phyloP scores from a whole-genome alignment of 495 filamentous ascomycete species.

The Neurospora sublineolata region DNA sequence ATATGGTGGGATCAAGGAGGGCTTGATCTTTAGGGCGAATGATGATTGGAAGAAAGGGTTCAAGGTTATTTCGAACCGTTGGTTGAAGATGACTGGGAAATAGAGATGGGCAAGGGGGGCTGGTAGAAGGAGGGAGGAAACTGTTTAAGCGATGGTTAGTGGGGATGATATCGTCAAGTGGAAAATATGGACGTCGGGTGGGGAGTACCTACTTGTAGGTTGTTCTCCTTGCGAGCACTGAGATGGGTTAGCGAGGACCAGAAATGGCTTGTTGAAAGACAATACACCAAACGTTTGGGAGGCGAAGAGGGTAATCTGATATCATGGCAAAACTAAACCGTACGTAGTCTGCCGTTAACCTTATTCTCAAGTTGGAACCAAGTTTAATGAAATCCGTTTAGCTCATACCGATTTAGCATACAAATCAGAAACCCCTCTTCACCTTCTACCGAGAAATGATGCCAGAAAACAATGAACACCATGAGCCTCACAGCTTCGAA shows the following conservation, averaged over 20 bases:
- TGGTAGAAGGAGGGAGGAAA: too few relatives aligned
- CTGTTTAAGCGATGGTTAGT: neutral
- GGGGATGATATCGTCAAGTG: neutral
- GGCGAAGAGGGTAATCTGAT: too few relatives aligned
- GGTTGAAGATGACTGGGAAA: slow-evolving; percentile 8
- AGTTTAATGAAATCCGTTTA: too few relatives aligned
- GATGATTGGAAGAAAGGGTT: neutral
- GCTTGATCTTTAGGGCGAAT: slow-evolving; percentile 9
- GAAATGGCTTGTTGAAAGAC: too few relatives aligned
- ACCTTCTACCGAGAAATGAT: neutral
- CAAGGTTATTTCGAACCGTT: slow-evolving; percentile 20
- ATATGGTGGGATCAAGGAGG: slow-evolving; percentile 8
- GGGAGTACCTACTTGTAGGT: neutral
- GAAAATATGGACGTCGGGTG: neutral
- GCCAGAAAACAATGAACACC: neutral
- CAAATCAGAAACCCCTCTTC: neutral
- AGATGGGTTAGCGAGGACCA: too few relatives aligned
- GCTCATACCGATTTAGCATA: neutral
- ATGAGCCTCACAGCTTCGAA: neutral
- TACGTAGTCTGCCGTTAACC: too few relatives aligned
- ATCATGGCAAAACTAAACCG: too few relatives aligned
- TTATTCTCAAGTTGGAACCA: too few relatives aligned
- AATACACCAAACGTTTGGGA: too few relatives aligned
- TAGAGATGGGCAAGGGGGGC: neutral
- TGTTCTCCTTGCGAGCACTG: neutral